phyloP scores from a whole-genome alignment of 2,329 filamentous ascomycete species.

The Xylaria sp. region DNA sequence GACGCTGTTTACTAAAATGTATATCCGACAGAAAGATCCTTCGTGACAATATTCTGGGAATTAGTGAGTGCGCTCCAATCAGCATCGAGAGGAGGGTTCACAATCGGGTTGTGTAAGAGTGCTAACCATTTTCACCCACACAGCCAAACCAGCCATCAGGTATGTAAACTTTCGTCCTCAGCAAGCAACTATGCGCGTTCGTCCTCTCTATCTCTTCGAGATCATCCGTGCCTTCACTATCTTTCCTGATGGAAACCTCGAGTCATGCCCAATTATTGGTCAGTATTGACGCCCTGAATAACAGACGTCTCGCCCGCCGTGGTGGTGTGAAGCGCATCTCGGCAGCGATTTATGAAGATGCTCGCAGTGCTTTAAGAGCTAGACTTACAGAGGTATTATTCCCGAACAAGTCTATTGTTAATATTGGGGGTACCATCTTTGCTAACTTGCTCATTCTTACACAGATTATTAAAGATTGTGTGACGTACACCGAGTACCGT shows the following conservation, averaged over 20 bases:
- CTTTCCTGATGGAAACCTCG: background rate
- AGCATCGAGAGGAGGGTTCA: constrained; percentile 7
- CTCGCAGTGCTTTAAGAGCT: constrained; percentile 61
- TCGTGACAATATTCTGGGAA: constrained; percentile 49
- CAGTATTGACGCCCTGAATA: constrained; percentile 17
- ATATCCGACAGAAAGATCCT: constrained; percentile 46
- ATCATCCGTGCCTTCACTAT: background rate
- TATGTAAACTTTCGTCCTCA: constrained; percentile 46
- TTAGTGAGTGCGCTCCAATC: constrained; percentile 45
- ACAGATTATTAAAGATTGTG: constrained; percentile 64
- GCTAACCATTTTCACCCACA: constrained; percentile 35
- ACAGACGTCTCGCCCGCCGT: constrained; percentile 76
- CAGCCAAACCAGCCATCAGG: constrained; percentile 67
- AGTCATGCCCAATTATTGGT: constrained; percentile 2
- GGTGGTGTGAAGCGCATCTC: constrained; percentile 83
- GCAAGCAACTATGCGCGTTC: background rate
- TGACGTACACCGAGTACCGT: constrained; percentile 64
- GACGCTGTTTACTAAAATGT: constrained; percentile 7
- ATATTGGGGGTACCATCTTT: constrained; percentile 11
- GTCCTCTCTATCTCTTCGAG: background rate
- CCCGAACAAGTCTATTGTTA: background rate
- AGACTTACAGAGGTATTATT: constrained; percentile 60
- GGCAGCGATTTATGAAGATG: constrained; percentile 70
- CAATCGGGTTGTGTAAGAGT: background rate
- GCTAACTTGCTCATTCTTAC: background rate